Percentiles rank a stretch among this genome's conserved stretches.
Evolutionary conservation across 495 filamentous ascomycete genomes (phyloP).

Genomic region (Neurospora cerealis): DNA sequence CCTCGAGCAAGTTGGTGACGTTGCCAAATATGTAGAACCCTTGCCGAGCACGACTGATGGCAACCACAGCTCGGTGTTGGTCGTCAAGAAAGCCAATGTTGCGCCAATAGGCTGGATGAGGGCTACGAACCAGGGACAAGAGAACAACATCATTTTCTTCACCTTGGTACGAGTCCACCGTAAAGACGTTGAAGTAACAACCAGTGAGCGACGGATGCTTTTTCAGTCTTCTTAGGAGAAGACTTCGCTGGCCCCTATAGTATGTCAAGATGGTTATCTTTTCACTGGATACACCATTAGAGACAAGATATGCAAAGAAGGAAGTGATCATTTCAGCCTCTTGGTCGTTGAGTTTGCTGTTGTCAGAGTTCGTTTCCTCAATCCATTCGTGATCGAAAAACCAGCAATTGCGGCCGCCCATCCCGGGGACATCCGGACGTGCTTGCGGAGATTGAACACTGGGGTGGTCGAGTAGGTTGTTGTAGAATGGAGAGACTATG

Average conservation of each 20-base stretch:
- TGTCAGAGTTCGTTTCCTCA: constrained; percentile 54
- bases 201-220: constrained; percentile 39
- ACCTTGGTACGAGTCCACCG: constrained; percentile 90
- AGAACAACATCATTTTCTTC: constrained; percentile 86
- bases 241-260: constrained; percentile 77
- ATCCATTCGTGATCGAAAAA: constrained; percentile 65
- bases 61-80: constrained; percentile 76
- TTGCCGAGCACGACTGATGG: constrained; percentile 73
- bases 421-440: constrained; percentile 61
- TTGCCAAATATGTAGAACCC: constrained; percentile 90
- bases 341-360: constrained; percentile 59
- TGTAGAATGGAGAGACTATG: constrained; percentile 56
- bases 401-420: constrained; percentile 59
- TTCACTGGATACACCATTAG: constrained; percentile 47
- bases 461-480: constrained; percentile 56
- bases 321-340: constrained; percentile 72
- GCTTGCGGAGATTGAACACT: constrained; percentile 41
- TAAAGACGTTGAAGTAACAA: constrained; percentile 55
- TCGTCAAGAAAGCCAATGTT: constrained; percentile 63
- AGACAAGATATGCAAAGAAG: constrained; percentile 62
- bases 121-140: constrained; percentile 73
- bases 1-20: constrained; percentile 37
- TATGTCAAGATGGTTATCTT: constrained; percentile 84
- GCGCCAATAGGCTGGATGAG: constrained; percentile 8
- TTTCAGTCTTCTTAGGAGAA: constrained; percentile 44